Conservation (phyloP, 306 rosid species). For the Leucaena leucocephala region DNA sequence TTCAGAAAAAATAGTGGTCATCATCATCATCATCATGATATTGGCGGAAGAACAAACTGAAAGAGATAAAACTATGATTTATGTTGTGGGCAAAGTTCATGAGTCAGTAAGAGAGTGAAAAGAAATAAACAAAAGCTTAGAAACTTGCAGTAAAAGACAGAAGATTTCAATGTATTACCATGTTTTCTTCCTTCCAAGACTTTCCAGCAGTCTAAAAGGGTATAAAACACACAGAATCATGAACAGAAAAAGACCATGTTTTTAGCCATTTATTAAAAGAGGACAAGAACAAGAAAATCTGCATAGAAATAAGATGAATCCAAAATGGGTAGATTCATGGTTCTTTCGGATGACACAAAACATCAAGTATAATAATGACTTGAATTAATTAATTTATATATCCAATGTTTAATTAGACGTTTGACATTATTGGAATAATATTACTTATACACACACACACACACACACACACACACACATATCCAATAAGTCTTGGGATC, state of each 20-base stretch:
- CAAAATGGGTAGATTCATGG: not conserved
- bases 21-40: not conserved
- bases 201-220: not conserved
- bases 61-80: not conserved
- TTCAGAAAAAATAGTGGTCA: conserved; percentile 4
- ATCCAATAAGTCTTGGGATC: conserved; percentile 14
- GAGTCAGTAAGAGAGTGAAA: not conserved
- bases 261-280: not conserved
- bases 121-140: not conserved
- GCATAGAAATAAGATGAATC: not conserved
- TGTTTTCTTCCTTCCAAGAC: not conserved
- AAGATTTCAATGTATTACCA: not conserved
- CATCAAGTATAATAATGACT: not conserved
- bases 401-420: not conserved
- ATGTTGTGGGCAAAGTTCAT: not conserved
- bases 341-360: not conserved
- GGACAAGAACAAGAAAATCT: not conserved
- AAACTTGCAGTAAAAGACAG: not conserved
- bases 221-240: not conserved
- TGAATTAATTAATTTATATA: not conserved
- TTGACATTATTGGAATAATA: not conserved
- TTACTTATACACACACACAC: too few species aligned
- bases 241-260: not conserved
- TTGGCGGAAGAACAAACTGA: not conserved
- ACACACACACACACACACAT: too few species aligned